Evolutionary conservation across 2,329 filamentous ascomycete species (phyloP), one percentile per base, ranked within the genome.

Genomic region (Pyrenochaeta sp.): DNA sequence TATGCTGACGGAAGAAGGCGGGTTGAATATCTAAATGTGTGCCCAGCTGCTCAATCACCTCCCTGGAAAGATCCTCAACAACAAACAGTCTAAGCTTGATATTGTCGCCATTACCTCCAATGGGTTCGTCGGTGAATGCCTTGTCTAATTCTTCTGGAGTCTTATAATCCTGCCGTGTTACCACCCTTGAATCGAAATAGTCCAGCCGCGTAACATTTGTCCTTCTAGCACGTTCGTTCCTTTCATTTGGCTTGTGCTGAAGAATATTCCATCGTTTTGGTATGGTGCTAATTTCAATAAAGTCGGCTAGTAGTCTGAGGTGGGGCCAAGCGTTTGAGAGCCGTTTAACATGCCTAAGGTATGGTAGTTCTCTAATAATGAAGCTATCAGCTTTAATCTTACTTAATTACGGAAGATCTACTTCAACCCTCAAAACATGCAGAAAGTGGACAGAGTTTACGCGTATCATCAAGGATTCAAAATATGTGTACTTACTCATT

Each of bases 1-100:
- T 73, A 10, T 77, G 73, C 9, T 72, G 71, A 7, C 73, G 59
- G 52, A 75, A 78, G 55, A 78, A 78, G 0, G 69, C 50, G 1
- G 75, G 74, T 7, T 77, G 72, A 9, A 77, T 61, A 31, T 75
- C 70, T 19, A 72, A 74, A 18, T 62, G 51, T 3, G 38, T 50
- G 4, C 74, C 74, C 0, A 78, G 63, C 2, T 45, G 24, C 47
- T 77, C 75, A n/a, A 77, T 69, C 1, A 76, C 65, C 13, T 74
- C 61, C 3, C 69, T 61, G 2, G 74, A 76, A 2, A 78, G 63
- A 46, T 77, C 75, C 43, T 78, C 75, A 3, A 75, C 71, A 3
- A 78, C 48, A 14, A 75, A 69, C 0, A 77, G 46, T 65, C 78
- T 39, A 5, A 60, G 20, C 10, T 42, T 42, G 5, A 36, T 15